A percentile compares a stretch with the other conserved stretches of the same genome.
These are phyloP conservation scores for Plasmopara viticola DNA, from an alignment of 352 stramenopile species.

Conservation along the genomic window DNA sequence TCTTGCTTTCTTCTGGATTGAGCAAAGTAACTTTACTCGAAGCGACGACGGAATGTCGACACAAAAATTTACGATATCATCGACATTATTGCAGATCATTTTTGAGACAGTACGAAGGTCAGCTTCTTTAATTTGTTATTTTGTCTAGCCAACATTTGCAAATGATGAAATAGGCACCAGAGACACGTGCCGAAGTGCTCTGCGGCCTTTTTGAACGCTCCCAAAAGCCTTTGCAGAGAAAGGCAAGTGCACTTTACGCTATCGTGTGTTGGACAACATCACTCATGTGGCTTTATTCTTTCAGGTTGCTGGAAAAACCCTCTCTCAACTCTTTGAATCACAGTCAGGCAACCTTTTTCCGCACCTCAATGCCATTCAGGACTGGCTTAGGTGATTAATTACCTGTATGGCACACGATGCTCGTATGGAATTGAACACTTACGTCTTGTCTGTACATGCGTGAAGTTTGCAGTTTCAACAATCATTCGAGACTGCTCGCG, in stretches of 20 bases:
- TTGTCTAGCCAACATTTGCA: conserved; percentile 2
- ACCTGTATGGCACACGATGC: not conserved
- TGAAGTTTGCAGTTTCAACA: conserved; percentile 43
- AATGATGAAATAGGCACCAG: conserved; percentile 26
- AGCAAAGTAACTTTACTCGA: conserved; percentile 12
- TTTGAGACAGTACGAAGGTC: conserved; percentile 28
- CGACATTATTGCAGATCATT: conserved; percentile 30
- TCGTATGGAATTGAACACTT: not conserved
- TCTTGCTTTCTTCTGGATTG: conserved; percentile 57
- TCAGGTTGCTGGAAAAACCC: conserved; percentile 21
- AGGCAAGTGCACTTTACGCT: conserved; percentile 15
- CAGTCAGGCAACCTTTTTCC: conserved; percentile 28
- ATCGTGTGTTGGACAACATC: not conserved
- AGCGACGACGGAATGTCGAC: not conserved
- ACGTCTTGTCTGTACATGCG: not conserved
- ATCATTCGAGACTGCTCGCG: conserved; percentile 30
- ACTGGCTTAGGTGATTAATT: conserved; percentile 51
- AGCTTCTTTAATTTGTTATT: not conserved
- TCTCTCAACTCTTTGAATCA: conserved; percentile 45
- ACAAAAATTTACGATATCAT: conserved; percentile 16
- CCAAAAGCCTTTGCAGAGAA: conserved; percentile 21
- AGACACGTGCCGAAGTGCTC: conserved; percentile 47
- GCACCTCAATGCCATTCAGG: conserved; percentile 52
- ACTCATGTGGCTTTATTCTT: not conserved
- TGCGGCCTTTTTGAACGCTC: conserved; percentile 30